Conservation (phyloP, 2,329 filamentous ascomycete species). For the Fusarium sp. region DNA sequence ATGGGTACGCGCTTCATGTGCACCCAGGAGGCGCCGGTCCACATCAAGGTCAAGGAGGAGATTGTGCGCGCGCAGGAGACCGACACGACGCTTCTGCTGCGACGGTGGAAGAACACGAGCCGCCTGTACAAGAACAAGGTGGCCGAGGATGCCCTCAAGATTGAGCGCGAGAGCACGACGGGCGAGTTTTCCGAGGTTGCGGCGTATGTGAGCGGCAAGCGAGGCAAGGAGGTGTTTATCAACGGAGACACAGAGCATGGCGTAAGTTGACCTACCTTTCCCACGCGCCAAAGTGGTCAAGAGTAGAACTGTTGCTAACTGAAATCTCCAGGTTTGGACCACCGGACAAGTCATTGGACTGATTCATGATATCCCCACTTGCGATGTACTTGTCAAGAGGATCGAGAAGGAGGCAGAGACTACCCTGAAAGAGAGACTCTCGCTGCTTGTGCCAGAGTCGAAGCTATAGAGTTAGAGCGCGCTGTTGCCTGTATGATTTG, state of each 20-base stretch:
- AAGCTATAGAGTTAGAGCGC: conserved; percentile 66
- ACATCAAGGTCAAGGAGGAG: conserved; percentile 92
- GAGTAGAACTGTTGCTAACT: conserved; percentile 17
- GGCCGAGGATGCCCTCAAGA: conserved; percentile 81
- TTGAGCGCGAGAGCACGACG: conserved; percentile 86
- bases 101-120: conserved; percentile 94
- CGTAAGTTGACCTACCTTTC: conserved; percentile 67
- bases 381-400: conserved; percentile 76
- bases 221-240: conserved; percentile 91
- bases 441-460: conserved; percentile 69
- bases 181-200: conserved; percentile 94
- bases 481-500: conserved; percentile 17
- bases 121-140: conserved; percentile 94
- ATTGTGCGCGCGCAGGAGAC: conserved; percentile 93
- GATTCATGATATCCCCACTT: conserved; percentile 87
- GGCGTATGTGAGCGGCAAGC: conserved; percentile 89
- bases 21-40: conserved; percentile 93
- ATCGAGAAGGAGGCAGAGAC: conserved; percentile 85
- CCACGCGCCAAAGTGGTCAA: background rate
- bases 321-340: conserved; percentile 85
- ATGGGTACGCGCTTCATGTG: conserved; percentile 99
- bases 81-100: conserved; percentile 89
- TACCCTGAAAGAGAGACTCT: conserved; percentile 72
- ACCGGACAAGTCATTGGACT: conserved; percentile 95
- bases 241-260: conserved; percentile 94